A percentile compares a stretch with the other conserved stretches of the same genome.
Evolutionary conservation across 2,329 filamentous ascomycete species (phyloP).

Genomic region (Cordyceps farinosa): DNA sequence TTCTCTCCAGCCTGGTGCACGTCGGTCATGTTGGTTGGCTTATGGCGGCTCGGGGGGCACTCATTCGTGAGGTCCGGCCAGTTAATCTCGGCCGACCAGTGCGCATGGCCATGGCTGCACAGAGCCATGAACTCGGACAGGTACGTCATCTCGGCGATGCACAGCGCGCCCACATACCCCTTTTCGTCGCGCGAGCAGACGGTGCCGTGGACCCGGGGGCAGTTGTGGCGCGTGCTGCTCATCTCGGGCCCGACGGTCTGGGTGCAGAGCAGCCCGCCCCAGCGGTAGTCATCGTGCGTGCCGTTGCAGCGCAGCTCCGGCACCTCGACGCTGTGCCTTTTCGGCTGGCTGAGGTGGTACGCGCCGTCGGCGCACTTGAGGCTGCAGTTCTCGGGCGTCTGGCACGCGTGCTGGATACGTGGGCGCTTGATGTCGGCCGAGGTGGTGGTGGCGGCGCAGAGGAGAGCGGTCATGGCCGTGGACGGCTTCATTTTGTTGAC

Average conservation of each 20-base stretch:
- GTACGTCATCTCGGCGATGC: background rate
- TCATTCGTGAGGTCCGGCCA: background rate
- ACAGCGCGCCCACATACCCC: background rate
- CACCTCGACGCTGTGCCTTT: background rate
- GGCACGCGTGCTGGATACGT: background rate
- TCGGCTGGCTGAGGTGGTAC: background rate
- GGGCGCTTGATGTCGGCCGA: background rate
- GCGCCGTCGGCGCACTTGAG: background rate
- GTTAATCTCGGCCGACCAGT: background rate
- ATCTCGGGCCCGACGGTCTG: background rate
- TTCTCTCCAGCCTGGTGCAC: no score
- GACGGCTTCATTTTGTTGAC: background rate
- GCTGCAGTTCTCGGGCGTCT: background rate
- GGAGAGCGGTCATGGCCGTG: background rate
- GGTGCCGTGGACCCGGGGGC: background rate
- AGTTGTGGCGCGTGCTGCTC: background rate
- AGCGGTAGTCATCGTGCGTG: background rate
- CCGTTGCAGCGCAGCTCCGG: background rate
- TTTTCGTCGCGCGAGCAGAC: background rate
- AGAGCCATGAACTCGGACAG: background rate
- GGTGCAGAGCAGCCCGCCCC: background rate
- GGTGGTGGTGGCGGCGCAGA: background rate
- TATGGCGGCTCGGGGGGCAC: background rate
- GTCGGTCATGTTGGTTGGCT: background rate
- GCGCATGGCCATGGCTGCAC: background rate